These are phyloP conservation scores for Tephrocybe sp. DNA, from an alignment of 768 basidiomycete species.

Conservation along the genomic window DNA sequence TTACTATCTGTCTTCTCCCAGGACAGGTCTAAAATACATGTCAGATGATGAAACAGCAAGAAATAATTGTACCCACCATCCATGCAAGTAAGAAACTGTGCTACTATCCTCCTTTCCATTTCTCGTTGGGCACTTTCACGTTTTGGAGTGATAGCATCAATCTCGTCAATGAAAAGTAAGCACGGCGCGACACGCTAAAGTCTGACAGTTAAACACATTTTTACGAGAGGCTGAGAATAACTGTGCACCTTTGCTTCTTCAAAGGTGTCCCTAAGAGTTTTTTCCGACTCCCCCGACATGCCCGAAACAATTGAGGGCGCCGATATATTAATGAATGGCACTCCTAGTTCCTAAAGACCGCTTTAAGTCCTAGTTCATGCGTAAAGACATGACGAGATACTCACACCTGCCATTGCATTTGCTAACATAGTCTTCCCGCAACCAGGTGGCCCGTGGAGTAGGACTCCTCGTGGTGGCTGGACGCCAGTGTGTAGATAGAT, in stretches of 20 bases:
- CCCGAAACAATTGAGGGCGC: slow-evolving; percentile 96
- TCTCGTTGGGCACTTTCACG: slow-evolving; percentile 97
- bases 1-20: slow-evolving; percentile 95
- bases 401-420: slow-evolving; percentile 92
- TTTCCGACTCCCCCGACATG: slow-evolving; percentile 98
- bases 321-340: slow-evolving; percentile 93
- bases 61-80: slow-evolving; percentile 61
- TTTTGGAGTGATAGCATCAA: slow-evolving; percentile 97
- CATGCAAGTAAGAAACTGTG: slow-evolving; percentile 98
- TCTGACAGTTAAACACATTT: neutral
- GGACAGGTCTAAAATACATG: slow-evolving; percentile 67
- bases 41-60: neutral
- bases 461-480: slow-evolving; percentile 86
- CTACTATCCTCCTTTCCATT: slow-evolving; percentile 97
- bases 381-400: slow-evolving; percentile 23
- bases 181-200: slow-evolving; percentile 84
- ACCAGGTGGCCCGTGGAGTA: slow-evolving; percentile 94
- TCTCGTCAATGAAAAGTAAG: slow-evolving; percentile 95
- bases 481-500: slow-evolving; percentile 93
- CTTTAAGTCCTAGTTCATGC: slow-evolving; percentile 3
- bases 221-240: neutral
- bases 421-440: slow-evolving; percentile 96
- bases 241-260: slow-evolving; percentile 87
- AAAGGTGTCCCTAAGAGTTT: slow-evolving; percentile 93
- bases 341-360: slow-evolving; percentile 71